phyloP scores from a whole-genome alignment of 2,329 filamentous ascomycete genomes.

The Tolypocladium paradoxum region DNA sequence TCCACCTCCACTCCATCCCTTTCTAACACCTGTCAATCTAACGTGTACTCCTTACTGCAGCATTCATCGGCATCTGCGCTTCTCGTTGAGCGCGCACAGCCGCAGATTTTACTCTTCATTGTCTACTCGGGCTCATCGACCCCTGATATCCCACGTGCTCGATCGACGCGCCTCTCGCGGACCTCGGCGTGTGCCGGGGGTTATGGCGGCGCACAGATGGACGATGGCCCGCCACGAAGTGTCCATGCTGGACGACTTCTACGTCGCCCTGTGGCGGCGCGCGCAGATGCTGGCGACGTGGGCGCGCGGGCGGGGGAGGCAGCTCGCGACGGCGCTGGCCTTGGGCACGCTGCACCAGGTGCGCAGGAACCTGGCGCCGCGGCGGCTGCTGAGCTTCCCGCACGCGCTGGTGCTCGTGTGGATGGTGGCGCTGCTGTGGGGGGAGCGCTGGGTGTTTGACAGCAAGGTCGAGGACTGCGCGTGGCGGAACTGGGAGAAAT shows the following conservation, averaged over 20 bases:
- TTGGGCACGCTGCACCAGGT: conserved; percentile 16
- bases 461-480: conserved; percentile 59
- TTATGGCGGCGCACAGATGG: background rate
- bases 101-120: background rate
- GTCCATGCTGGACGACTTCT: conserved; percentile 12
- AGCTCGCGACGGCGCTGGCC: conserved; percentile 19
- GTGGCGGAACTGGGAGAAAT: conserved; percentile 86
- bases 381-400: conserved; percentile 49
- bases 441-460: conserved; percentile 70
- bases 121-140: background rate
- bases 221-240: conserved; percentile 8
- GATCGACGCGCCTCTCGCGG: background rate
- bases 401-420: conserved; percentile 63
- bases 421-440: conserved; percentile 70
- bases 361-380: conserved; percentile 33
- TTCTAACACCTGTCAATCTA: background rate
- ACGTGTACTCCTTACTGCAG: background rate
- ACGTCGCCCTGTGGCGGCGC: conserved; percentile 11
- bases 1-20: background rate
- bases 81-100: background rate
- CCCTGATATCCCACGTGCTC: background rate
- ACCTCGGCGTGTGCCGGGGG: background rate
- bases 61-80: background rate
- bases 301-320: conserved; percentile 28
- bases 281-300: conserved; percentile 27